Evolutionary conservation across 1,139 yeast species (phyloP), one percentile per base, ranked within the genome.

Genomic region (Pneumocystis wakefieldiae): DNA sequence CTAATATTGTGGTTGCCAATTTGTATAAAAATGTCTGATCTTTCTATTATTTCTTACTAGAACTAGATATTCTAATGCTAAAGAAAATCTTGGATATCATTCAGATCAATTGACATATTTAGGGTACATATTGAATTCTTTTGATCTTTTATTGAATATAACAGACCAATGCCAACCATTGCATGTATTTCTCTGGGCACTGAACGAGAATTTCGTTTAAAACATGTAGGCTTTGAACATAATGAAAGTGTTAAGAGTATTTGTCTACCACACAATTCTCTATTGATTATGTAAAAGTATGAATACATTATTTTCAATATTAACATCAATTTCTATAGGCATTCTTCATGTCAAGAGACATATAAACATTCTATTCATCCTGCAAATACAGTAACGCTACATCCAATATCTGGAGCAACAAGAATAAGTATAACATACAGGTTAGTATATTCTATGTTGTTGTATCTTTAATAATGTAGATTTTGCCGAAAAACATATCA

Each of bases 291-390:
- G 94, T 48, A 24, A 24, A 12, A 24, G 4, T 19, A 12, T 48
- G 2, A 19, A 12, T 24, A 48, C 19, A 24, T 2, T 12, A 4
- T 32, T 32, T 3, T 29, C 32, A 12, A 24, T 48, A 24, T 48
- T 48, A 48, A 12, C 24, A 10, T 48, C 14, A 48, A 48, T 24
- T 24, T 24, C 2, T 48, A 3, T 48, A 48, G 55, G 55, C 83
- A 83, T 67, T 86, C 88, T 0, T 88, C 88, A 0, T 83, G 87
- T 67, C 94, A 86, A 70, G 94, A 86, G 67, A 80, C 80, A 61
- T 86, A 74, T 71, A 85, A 83, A 68, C 91, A 86, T 69, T 74
- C 81, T 65, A 76, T 83, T 32, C 72, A 71, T 71, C 71, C 70
- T 69, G 71, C 73, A 17, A 71, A 66, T 69, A 62, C 68, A 7